These are phyloP conservation scores for Xylaria acuta DNA, from an alignment of 495 filamentous ascomycete species.

Conservation along the genomic window DNA sequence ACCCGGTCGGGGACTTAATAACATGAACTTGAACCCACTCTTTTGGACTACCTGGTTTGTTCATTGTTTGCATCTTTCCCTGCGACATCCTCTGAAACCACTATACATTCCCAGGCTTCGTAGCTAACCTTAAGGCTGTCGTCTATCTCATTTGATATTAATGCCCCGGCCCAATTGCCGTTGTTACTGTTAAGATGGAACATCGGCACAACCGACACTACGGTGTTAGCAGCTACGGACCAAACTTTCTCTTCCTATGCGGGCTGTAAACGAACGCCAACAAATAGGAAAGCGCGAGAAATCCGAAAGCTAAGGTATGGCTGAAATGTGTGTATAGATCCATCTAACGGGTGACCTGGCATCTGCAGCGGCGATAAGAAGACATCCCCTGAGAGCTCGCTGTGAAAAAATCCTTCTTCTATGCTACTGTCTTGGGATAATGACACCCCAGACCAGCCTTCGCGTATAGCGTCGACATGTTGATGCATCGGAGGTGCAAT, in stretches of 20 bases:
- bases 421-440: neutral
- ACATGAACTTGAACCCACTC: neutral
- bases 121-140: neutral
- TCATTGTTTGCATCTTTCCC: neutral
- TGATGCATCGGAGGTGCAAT: neutral
- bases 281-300: neutral
- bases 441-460: neutral
- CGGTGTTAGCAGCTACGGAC: neutral
- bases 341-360: neutral
- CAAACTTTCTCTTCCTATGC: neutral
- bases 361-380: neutral
- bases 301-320: neutral
- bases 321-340: neutral
- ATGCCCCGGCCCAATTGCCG: neutral
- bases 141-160: neutral
- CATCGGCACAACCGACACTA: neutral
- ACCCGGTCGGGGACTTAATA: neutral
- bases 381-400: neutral
- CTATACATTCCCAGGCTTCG: neutral
- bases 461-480: neutral
- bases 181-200: neutral
- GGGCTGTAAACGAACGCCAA: neutral
- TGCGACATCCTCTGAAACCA: neutral
- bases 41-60: conserved; percentile 1
- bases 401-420: neutral